Conservation (phyloP, 1,284 basidiomycete genomes). For the Puccinia coronata region DNA sequence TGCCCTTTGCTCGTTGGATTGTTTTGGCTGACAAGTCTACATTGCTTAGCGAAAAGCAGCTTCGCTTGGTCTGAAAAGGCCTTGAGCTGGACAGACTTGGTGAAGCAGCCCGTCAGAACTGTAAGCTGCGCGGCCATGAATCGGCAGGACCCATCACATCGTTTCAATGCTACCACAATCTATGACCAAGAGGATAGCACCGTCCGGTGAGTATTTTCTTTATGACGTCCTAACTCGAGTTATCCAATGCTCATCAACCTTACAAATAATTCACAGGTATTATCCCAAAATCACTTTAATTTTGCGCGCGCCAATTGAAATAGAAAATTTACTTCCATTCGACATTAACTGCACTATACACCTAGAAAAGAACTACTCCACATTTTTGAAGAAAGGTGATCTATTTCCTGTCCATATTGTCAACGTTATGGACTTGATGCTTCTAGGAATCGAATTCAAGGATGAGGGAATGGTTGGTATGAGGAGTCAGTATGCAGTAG, state of each 20-base stretch:
- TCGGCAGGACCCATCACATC: slow-evolving; percentile 82
- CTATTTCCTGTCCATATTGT: slow-evolving; percentile 96
- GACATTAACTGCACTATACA: slow-evolving; percentile 68
- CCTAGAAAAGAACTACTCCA: slow-evolving; percentile 63
- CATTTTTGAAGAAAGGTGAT: slow-evolving; percentile 89
- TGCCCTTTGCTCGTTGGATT: background rate
- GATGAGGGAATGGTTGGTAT: slow-evolving; percentile 76
- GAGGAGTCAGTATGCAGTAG: slow-evolving; percentile 46
- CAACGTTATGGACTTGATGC: slow-evolving; percentile 84
- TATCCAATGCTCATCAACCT: background rate
- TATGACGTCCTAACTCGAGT: background rate
- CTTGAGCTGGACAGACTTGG: slow-evolving; percentile 84
- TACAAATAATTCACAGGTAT: slow-evolving; percentile 27
- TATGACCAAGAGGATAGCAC: slow-evolving; percentile 45
- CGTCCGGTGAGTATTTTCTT: slow-evolving; percentile 20
- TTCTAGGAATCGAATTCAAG: slow-evolving; percentile 88
- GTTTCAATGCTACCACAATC: slow-evolving; percentile 72
- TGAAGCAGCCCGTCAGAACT: slow-evolving; percentile 74
- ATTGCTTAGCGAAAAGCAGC: background rate
- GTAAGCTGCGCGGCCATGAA: slow-evolving; percentile 83
- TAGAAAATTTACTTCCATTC: slow-evolving; percentile 95
- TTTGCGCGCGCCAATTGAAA: slow-evolving; percentile 62
- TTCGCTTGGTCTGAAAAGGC: slow-evolving; percentile 74
- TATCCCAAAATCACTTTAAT: slow-evolving; percentile 47
- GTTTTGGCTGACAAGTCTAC: background rate